Conservation (phyloP, 352 stramenopile genomes). For the Pythium oligandrum region DNA sequence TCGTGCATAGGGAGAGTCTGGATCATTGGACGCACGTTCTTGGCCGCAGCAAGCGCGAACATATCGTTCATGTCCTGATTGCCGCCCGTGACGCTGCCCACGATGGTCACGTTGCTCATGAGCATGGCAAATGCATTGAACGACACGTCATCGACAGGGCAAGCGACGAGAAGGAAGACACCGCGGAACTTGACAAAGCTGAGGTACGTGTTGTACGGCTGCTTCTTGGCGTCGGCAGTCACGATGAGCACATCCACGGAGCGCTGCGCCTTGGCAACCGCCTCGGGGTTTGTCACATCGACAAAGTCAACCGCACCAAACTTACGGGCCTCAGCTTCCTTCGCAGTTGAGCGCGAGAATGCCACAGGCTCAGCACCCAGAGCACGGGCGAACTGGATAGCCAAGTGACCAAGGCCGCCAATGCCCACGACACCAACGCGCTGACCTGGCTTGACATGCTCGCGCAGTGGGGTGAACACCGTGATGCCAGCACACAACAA, state of each 20-base stretch:
- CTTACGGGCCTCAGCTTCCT: conserved; percentile 3
- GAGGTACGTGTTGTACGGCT: conserved; percentile 44
- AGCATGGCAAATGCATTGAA: conserved; percentile 1
- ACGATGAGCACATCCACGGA: conserved; percentile 72
- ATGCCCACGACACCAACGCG: no score
- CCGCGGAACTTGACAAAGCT: not conserved
- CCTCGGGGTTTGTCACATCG: conserved; percentile 11
- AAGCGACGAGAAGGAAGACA: not conserved
- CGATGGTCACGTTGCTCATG: no score
- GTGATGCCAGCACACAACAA: no score
- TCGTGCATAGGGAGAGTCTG: conserved; percentile 17
- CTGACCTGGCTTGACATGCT: conserved; percentile 16
- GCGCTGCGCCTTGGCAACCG: conserved; percentile 17
- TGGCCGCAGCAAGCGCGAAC: conserved; percentile 53
- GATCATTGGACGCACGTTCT: conserved; percentile 34
- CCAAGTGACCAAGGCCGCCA: no score
- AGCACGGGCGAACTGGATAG: conserved; percentile 48
- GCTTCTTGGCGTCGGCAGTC: conserved; percentile 50
- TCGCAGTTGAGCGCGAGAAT: conserved; percentile 24
- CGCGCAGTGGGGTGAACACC: conserved; percentile 39
- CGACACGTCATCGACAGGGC: not conserved
- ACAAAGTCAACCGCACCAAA: conserved; percentile 6
- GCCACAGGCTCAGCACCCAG: conserved; percentile 34
- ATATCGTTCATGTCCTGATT: conserved; percentile 47
- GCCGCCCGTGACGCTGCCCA: no score